These are phyloP conservation scores for Coprinopsis marcescibilis DNA, from an alignment of 768 basidiomycete species.

Conservation along the genomic window DNA sequence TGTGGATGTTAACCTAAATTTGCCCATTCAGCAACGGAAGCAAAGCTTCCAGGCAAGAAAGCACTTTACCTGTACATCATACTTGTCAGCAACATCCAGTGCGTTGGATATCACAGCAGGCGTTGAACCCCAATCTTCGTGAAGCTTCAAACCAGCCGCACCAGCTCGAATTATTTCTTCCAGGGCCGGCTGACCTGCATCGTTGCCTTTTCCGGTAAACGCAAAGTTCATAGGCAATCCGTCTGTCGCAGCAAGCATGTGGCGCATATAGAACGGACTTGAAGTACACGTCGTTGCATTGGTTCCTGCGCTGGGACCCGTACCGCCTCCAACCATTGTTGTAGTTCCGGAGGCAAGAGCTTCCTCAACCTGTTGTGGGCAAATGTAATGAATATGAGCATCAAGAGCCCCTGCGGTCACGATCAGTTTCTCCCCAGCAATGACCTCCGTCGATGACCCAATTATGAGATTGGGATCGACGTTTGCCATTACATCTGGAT, in stretches of 20 bases:
- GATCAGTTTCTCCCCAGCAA: slow-evolving; percentile 93
- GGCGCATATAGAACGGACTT: slow-evolving; percentile 80
- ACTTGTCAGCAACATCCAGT: slow-evolving; percentile 79
- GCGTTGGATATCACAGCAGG: slow-evolving; percentile 75
- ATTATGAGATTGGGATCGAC: slow-evolving; percentile 71
- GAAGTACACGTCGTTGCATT: slow-evolving; percentile 95
- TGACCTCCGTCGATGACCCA: slow-evolving; percentile 90
- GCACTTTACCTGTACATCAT: slow-evolving; percentile 80
- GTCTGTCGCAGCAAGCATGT: slow-evolving; percentile 92
- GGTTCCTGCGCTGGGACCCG: slow-evolving; percentile 86
- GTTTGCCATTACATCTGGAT: slow-evolving; percentile 86
- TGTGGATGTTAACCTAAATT: slow-evolving; percentile 85
- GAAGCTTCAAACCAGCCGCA: slow-evolving; percentile 86
- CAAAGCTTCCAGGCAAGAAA: background rate
- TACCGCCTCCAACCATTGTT: slow-evolving; percentile 94
- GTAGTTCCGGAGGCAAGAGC: slow-evolving; percentile 81
- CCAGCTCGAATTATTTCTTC: slow-evolving; percentile 82
- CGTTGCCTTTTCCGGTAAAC: slow-evolving; percentile 97
- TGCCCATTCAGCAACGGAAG: background rate
- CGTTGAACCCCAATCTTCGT: slow-evolving; percentile 96
- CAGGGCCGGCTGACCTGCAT: slow-evolving; percentile 66
- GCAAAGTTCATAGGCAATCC: slow-evolving; percentile 86
- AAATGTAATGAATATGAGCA: slow-evolving; percentile 92
- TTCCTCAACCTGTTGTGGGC: slow-evolving; percentile 87
- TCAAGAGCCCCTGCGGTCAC: slow-evolving; percentile 93